phyloP scores from a whole-genome alignment of 2,329 filamentous ascomycete genomes.

The Botrytis cinerea region DNA sequence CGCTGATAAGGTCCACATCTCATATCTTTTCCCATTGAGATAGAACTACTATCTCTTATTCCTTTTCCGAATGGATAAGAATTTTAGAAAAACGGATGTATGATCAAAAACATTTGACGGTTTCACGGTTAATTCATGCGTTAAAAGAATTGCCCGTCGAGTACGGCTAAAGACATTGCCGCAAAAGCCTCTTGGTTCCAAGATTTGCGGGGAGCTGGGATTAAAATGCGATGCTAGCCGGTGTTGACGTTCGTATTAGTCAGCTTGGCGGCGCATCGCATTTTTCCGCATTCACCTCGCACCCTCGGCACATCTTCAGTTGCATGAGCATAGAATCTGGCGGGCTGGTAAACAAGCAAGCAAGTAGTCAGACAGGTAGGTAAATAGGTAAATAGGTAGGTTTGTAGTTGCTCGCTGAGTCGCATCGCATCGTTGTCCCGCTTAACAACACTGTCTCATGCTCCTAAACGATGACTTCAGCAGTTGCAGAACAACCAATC shows the following conservation, averaged over 20 bases:
- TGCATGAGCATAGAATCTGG: neutral
- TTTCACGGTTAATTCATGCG: neutral
- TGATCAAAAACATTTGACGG: neutral
- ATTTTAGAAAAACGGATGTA: neutral
- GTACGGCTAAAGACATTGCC: neutral
- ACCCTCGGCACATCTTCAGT: neutral
- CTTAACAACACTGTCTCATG: neutral
- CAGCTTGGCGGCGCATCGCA: neutral
- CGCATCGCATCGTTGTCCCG: neutral
- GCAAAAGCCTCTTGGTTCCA: neutral
- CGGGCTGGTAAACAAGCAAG: neutral
- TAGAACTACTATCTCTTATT: conserved; percentile 12
- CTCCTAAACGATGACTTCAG: neutral
- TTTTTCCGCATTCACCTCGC: neutral
- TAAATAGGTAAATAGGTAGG: neutral
- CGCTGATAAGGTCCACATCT: neutral
- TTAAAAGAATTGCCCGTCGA: neutral
- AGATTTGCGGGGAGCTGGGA: neutral
- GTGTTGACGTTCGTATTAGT: neutral
- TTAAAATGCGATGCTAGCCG: neutral
- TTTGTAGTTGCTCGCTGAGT: neutral
- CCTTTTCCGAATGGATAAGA: neutral
- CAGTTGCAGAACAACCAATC: conserved; percentile 15
- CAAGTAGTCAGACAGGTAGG: neutral
- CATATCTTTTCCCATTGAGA: neutral